Evolutionary conservation across 768 basidiomycete species (phyloP).

Genomic region (Mrakia blollopis): DNA sequence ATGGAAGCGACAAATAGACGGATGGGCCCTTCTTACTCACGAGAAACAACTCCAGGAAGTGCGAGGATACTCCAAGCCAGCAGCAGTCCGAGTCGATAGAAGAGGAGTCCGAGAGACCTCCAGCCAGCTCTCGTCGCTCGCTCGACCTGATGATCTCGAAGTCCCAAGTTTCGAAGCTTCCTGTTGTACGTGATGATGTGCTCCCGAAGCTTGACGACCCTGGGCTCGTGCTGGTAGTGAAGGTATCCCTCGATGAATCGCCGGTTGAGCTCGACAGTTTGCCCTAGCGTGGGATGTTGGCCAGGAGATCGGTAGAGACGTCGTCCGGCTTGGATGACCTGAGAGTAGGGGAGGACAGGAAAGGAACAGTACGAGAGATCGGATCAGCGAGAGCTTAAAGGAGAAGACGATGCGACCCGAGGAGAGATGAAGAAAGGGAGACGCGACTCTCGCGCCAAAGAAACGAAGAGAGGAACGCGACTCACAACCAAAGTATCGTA

Average conservation of each 20-base stretch:
- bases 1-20: too few relatives aligned
- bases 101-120: conserved; percentile 72
- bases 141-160: conserved; percentile 94
- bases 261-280: conserved; percentile 90
- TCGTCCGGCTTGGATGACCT: conserved; percentile 94
- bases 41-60: conserved; percentile 82
- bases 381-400: too few relatives aligned
- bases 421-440: too few relatives aligned
- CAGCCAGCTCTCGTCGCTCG: conserved; percentile 76
- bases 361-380: background rate
- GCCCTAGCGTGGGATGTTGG: conserved; percentile 85
- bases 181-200: conserved; percentile 89
- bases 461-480: conserved; percentile 4
- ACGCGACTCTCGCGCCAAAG: too few relatives aligned
- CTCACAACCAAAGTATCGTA: conserved; percentile 95
- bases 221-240: conserved; percentile 86
- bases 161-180: conserved; percentile 74
- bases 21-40: too few relatives aligned
- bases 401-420: too few relatives aligned
- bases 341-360: background rate
- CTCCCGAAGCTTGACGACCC: conserved; percentile 69
- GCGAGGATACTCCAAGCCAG: conserved; percentile 76
- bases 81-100: conserved; percentile 74
- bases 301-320: conserved; percentile 90
- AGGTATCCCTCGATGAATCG: conserved; percentile 88